Base-by-base conservation (phyloP, 2,329 filamentous ascomycete species). In the Aspergillus tubingensis region DNA sequence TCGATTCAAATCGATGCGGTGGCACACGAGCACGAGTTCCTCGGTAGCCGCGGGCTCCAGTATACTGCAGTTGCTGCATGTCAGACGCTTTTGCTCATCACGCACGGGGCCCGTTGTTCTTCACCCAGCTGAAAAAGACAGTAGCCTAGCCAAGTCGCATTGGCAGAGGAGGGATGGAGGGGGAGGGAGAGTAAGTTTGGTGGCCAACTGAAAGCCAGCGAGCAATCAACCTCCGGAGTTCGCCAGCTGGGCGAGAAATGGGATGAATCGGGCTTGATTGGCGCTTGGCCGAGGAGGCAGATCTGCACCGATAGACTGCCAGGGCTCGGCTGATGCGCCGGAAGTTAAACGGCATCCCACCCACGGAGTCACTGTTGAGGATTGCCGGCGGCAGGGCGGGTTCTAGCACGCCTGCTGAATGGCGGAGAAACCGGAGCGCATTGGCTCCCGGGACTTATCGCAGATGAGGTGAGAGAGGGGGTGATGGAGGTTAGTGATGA, bases 241-340 rank as follows among this genome's bases (percentile, higher is more conserved):
- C n/a, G 30, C n/a, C 23, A 44, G 23, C 52, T 55, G 53, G 25
- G 17, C 27, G 32, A 36, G 5, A 2, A 27, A 25, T 10, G 8
- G n/a, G n/a, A 25, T 36, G 10, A 4, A n/a, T 11, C 39, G 23
- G 32, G 6, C 21, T 3, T 47, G 41, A 47, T 55, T 47, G 53
- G 53, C 15, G 39, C 23, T 30, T 27, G 25, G 27, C 39, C 23
- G 47, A 36, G 32, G 30, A 23, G 21, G 15, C 25, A n/a, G 53
- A 55, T 55, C 53, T 55, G 53, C 53, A 55, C 21, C 39, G 43
- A 55, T 55, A 44, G 53, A 32, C n/a, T 53, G 32, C 32, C 39
- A 43, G 39, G 51, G 51, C 51, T 43, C 53, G 53, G 38, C 53
- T 55, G 53, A 47, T 55, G 53, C 53, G 43, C 53, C 53, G 53